Evolutionary conservation across 2,329 filamentous ascomycete species (phyloP).

Genomic region (Orbilia blumenaviensis): DNA sequence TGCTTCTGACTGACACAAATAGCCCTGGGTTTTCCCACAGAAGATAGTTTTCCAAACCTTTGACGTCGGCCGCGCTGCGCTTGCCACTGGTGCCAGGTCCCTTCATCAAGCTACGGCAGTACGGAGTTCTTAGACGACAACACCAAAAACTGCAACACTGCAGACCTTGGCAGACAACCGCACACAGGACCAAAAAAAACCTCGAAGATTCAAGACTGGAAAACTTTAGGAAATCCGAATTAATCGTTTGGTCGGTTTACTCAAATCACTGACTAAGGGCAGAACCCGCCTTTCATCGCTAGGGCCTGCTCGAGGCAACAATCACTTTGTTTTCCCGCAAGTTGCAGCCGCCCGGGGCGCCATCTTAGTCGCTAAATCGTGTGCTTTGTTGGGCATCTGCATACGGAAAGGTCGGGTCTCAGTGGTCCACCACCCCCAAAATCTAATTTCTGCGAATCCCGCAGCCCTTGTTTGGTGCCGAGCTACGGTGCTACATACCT

Average conservation of each 20-base stretch:
- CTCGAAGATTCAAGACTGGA: too few relatives aligned
- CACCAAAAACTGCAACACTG: conserved; percentile 38
- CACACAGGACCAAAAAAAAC: background rate
- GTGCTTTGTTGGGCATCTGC: conserved; percentile 52
- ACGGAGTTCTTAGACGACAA: conserved; percentile 19
- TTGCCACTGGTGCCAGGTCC: conserved; percentile 10
- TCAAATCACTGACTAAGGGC: conserved; percentile 1
- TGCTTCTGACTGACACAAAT: conserved; percentile 32
- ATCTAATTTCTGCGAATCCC: conserved; percentile 51
- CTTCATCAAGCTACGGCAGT: conserved; percentile 3
- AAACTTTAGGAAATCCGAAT: background rate
- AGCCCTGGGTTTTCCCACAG: conserved; percentile 7
- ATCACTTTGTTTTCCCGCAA: conserved; percentile 43
- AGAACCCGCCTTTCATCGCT: conserved; percentile 15
- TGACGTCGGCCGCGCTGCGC: conserved; percentile 7
- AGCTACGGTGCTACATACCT: conserved; percentile 38
- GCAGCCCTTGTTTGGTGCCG: conserved; percentile 41
- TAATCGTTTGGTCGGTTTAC: background rate
- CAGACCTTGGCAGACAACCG: background rate
- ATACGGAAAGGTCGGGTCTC: conserved; percentile 51
- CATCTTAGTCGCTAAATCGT: conserved; percentile 40
- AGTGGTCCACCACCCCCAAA: conserved; percentile 46
- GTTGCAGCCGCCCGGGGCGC: conserved; percentile 51
- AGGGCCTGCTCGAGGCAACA: conserved; percentile 34
- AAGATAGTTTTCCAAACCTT: conserved; percentile 37